These are phyloP conservation scores for Fusarium foetens DNA, from an alignment of 2,329 filamentous ascomycete genomes.

Conservation along the genomic window DNA sequence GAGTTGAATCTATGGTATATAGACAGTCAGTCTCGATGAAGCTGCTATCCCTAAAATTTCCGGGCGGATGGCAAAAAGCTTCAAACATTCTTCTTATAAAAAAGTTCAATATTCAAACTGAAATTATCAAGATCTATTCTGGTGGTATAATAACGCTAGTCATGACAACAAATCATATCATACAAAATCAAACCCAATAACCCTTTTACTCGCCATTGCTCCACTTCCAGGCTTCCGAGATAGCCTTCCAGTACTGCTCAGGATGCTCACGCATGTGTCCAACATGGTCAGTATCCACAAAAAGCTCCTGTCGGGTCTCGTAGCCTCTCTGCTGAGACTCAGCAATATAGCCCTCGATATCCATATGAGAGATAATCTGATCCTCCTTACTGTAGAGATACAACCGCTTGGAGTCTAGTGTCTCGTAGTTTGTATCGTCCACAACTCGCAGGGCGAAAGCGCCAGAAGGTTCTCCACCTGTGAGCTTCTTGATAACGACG, in stretches of 20 bases:
- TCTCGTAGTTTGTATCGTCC: constrained; percentile 52
- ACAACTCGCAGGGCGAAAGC: constrained; percentile 51
- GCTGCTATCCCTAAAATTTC: too few species aligned
- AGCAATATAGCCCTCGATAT: constrained; percentile 65
- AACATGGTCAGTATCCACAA: constrained; percentile 69
- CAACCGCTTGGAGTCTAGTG: constrained; percentile 55
- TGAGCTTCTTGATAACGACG: constrained; percentile 48
- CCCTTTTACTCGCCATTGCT: constrained; percentile 13
- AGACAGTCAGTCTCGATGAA: too few species aligned
- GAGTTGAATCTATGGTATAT: too few species aligned
- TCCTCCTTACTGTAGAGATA: constrained; percentile 70
- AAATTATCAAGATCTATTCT: not conserved
- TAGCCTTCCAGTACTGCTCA: constrained; percentile 66
- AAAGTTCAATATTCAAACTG: not conserved
- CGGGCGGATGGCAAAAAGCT: not conserved
- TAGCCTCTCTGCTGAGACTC: constrained; percentile 61
- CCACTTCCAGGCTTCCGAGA: constrained; percentile 47
- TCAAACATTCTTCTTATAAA: not conserved
- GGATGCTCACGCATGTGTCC: constrained; percentile 68
- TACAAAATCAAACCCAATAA: not conserved
- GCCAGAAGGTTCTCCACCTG: constrained; percentile 55
- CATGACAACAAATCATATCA: constrained; percentile 5
- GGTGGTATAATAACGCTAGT: constrained; percentile 24
- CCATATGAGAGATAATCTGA: constrained; percentile 63
- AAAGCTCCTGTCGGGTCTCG: constrained; percentile 59